phyloP scores from a whole-genome alignment of 2,329 filamentous ascomycete genomes.

The Colletotrichum sp. region DNA sequence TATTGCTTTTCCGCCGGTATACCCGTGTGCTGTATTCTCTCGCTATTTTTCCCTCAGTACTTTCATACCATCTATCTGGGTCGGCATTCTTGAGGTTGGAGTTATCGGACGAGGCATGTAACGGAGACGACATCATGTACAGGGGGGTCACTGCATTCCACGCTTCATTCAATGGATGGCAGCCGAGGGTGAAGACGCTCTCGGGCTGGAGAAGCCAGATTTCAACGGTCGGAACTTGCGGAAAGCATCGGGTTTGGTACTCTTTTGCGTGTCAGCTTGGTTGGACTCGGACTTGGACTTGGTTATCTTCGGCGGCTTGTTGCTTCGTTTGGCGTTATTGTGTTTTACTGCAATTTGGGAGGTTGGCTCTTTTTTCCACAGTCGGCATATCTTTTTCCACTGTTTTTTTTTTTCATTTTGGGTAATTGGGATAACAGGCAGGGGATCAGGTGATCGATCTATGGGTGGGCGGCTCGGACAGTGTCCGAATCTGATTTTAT shows the following conservation, averaged over 20 bases:
- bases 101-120: conserved; percentile 5
- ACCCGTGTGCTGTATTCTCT: conserved; percentile 19
- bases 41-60: not conserved
- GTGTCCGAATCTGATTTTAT: conserved; percentile 16
- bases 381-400: not conserved
- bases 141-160: not conserved
- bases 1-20: conserved; percentile 5
- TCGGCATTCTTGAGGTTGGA: not conserved
- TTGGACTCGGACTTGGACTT: not conserved
- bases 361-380: not conserved
- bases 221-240: not conserved
- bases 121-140: conserved; percentile 3
- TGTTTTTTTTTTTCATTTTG: not conserved
- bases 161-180: not conserved
- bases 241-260: not conserved
- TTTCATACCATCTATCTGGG: not conserved
- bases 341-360: not conserved
- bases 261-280: not conserved
- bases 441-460: not conserved
- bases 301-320: not conserved
- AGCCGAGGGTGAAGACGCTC: not conserved
- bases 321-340: not conserved
- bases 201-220: not conserved
- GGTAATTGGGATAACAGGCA: not conserved
- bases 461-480: conserved; percentile 13